Evolutionary conservation across 768 basidiomycete genomes (phyloP).

Genomic region (Macrolepiota dolichaula): DNA sequence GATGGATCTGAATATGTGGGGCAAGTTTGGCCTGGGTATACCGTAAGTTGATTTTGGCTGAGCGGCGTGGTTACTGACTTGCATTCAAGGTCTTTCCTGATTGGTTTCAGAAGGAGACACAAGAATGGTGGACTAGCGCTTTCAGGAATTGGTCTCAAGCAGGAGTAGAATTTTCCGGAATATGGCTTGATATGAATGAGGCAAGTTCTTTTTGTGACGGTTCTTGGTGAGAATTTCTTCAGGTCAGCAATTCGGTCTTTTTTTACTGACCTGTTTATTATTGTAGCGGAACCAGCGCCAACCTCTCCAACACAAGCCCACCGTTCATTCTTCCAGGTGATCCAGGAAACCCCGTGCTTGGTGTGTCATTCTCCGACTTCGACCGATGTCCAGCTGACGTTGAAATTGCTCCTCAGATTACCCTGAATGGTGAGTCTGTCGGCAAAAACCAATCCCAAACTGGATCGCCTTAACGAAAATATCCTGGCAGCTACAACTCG

Average conservation of each 20-base stretch:
- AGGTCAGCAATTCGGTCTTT: neutral
- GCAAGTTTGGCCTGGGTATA: constrained; percentile 76
- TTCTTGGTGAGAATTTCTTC: constrained; percentile 24
- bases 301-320: constrained; percentile 50
- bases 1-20: constrained; percentile 72
- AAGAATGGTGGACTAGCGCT: constrained; percentile 30
- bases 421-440: constrained; percentile 58
- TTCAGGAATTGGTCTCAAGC: constrained; percentile 26
- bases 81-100: constrained; percentile 25
- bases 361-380: constrained; percentile 17
- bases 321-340: constrained; percentile 58
- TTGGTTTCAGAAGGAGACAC: constrained; percentile 28
- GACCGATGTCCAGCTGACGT: neutral
- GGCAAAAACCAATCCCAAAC: neutral
- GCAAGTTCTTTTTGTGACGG: constrained; percentile 33
- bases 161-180: constrained; percentile 28
- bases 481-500: constrained; percentile 50
- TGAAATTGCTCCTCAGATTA: constrained; percentile 33
- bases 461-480: constrained; percentile 6
- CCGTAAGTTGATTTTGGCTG: constrained; percentile 32
- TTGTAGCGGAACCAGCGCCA: constrained; percentile 51
- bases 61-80: neutral
- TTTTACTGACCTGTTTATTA: constrained; percentile 7
- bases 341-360: constrained; percentile 45
- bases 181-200: constrained; percentile 34